Conservation (phyloP, 2,329 filamentous ascomycete species). For the Orbilia oligospora region DNA sequence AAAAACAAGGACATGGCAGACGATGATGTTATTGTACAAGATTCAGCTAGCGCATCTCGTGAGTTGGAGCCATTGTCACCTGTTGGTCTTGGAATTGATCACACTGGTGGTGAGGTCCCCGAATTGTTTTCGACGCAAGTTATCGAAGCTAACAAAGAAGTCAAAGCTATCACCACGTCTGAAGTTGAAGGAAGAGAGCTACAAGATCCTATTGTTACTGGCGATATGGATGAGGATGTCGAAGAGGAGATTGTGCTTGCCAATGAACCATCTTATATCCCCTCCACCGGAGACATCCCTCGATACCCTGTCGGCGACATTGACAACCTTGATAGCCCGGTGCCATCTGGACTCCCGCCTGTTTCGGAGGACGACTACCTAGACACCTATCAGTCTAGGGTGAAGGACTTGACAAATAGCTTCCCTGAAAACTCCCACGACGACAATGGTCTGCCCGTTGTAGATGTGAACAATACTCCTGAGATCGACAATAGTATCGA, state of each 20-base stretch:
- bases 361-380: constrained; percentile 23
- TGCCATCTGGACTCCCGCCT: constrained; percentile 14
- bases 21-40: not conserved
- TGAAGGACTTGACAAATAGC: constrained; percentile 11
- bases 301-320: constrained; percentile 17
- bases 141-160: constrained; percentile 36
- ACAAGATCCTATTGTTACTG: constrained; percentile 5
- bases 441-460: not conserved
- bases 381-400: not conserved
- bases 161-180: constrained; percentile 4
- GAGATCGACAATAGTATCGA: constrained; percentile 34
- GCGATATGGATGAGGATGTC: constrained; percentile 46
- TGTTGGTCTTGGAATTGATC: constrained; percentile 36
- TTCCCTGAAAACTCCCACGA: constrained; percentile 5
- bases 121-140: constrained; percentile 21
- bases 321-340: constrained; percentile 24
- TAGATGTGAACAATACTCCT: not conserved
- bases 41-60: not conserved
- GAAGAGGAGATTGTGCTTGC: constrained; percentile 52
- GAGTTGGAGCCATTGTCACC: not conserved
- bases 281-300: not conserved
- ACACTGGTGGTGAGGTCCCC: constrained; percentile 28
- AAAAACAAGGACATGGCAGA: not conserved
- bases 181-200: not conserved
- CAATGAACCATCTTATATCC: constrained; percentile 34